These are phyloP conservation scores for Leccinum ochraceum DNA, from an alignment of 768 basidiomycete species.

Conservation along the genomic window DNA sequence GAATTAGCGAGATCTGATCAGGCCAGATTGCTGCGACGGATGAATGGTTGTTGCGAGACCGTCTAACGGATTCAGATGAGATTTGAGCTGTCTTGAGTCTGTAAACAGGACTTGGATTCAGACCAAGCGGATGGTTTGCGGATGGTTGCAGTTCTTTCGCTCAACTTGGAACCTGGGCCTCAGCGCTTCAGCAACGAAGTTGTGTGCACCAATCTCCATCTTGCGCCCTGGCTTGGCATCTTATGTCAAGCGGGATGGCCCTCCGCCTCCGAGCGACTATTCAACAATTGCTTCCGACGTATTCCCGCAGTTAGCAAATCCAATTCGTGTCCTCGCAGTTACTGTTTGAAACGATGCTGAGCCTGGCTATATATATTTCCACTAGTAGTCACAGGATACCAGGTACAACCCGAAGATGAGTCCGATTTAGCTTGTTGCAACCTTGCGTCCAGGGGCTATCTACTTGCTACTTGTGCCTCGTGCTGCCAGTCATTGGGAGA, in stretches of 20 bases:
- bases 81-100: neutral
- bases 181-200: neutral
- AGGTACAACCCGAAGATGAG: too few species aligned
- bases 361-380: neutral
- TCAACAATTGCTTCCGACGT: neutral
- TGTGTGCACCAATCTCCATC: neutral
- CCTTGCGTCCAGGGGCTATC: neutral
- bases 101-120: neutral
- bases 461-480: neutral
- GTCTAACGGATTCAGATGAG: neutral
- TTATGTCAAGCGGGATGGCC: too few species aligned
- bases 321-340: too few species aligned
- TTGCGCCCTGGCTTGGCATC: neutral
- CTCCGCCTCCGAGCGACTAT: neutral
- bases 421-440: too few species aligned
- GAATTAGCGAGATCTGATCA: neutral
- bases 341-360: neutral
- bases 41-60: neutral
- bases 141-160: too few species aligned
- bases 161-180: neutral
- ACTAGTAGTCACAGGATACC: neutral
- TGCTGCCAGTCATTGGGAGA: neutral
- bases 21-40: neutral
- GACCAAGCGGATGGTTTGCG: too few species aligned
- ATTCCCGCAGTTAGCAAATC: neutral